Evolutionary conservation across 805 yeast species (phyloP).

Genomic region (Hanseniaspora opuntiae): DNA sequence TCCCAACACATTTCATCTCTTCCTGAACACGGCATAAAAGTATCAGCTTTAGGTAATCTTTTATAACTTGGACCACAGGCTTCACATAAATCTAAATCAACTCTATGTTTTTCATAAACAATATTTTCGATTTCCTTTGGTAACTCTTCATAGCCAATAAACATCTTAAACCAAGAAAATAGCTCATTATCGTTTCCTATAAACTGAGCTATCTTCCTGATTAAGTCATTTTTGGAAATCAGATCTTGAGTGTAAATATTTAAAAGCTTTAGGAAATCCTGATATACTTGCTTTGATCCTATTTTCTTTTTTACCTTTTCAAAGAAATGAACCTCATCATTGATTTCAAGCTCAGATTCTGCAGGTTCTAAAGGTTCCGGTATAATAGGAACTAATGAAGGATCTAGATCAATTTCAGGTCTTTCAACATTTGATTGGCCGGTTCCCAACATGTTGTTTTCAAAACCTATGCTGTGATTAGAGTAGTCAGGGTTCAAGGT

Average conservation of each 20-base stretch:
- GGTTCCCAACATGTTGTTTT: constrained; percentile 17
- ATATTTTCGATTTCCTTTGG: constrained; percentile 83
- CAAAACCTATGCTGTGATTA: constrained; percentile 16
- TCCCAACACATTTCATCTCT: constrained; percentile 99
- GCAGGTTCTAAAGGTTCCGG: constrained; percentile 66
- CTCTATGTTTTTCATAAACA: constrained; percentile 72
- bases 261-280: constrained; percentile 79
- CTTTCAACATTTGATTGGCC: constrained; percentile 23
- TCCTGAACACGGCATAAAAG: constrained; percentile 94
- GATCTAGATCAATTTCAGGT: constrained; percentile 34
- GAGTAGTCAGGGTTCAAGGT: constrained; percentile 18
- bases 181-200: constrained; percentile 70
- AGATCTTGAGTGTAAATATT: constrained; percentile 83
- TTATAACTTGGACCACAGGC: constrained; percentile 93
- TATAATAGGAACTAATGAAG: constrained; percentile 68
- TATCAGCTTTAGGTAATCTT: constrained; percentile 81
- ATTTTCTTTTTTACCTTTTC: constrained; percentile 82
- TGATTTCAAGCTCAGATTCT: constrained; percentile 44
- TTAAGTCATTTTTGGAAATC: constrained; percentile 67
- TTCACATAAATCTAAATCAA: constrained; percentile 80
- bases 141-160: constrained; percentile 76
- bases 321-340: constrained; percentile 80
- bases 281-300: constrained; percentile 78
- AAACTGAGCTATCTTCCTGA: constrained; percentile 72
- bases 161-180: constrained; percentile 79